Evolutionary conservation across 1,139 yeast species (phyloP), one percentile per base, ranked within the genome.

Genomic region (Pichia sp.): DNA sequence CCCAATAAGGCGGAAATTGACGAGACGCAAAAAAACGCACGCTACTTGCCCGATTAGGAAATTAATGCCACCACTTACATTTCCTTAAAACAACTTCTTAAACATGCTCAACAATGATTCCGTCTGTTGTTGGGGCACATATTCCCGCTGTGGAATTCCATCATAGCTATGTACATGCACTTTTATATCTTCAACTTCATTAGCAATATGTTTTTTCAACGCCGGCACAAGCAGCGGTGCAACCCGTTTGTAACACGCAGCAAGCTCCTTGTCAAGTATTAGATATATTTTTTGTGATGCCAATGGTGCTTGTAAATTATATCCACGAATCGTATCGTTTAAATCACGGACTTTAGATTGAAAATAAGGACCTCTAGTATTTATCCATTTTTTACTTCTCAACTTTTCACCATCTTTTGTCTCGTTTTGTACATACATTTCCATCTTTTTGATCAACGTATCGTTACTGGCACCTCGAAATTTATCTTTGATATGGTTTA

Each of bases 261-360:
- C 51, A 6, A 81, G 54, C 57, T 87, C 96, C 4, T 61, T 64
- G 4, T 72, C 77, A 0, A 66, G 55, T 0, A 63, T 35, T 18
- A 87, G 57, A 55, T 86, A 86, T 41, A 82, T 65, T 50, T 80
- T 79, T 47, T 89, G 87, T 1, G 93, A 76, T 1, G 78, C 69
- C 20, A 81, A 63, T 0, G 96, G 96, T 1, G 93, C 85, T 55
- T 84, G 93, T 23, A 87, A 60, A 52, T 87, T 87, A 57, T 86
- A 87, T 16, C 82, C 75, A 20, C 95, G 64, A 18, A 87, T 71
- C 1, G 69, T 65, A 40, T 67, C 70, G 59, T 87, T 87, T 35
- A 86, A 59, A 4, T 65, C 55, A 13, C 62, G 64, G 7, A 82
- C 54, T 41, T 74, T 68, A 6, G 69, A 67, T 0, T 59, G 53